phyloP scores from a whole-genome alignment of 1,284 basidiomycete genomes.

The Apiotrichum sp. region DNA sequence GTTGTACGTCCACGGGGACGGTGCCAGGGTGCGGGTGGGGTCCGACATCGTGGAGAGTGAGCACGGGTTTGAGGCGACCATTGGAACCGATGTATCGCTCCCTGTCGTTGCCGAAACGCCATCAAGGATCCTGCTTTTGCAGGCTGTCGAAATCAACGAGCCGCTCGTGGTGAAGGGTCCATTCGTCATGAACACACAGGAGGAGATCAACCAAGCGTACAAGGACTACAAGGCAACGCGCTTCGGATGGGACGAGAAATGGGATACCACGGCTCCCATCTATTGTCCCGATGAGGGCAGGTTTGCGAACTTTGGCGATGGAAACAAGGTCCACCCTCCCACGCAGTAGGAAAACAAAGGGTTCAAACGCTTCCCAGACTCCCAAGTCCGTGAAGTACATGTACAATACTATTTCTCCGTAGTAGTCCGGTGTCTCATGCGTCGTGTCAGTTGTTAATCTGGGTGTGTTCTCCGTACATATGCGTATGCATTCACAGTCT shows the following conservation, averaged over 20 bases:
- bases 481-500: too few relatives aligned
- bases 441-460: too few relatives aligned
- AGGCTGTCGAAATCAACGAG: conserved; percentile 11
- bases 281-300: neutral
- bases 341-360: neutral
- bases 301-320: conserved; percentile 5
- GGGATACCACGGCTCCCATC: neutral
- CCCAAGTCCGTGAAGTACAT: too few relatives aligned
- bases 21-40: conserved; percentile 1
- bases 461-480: too few relatives aligned
- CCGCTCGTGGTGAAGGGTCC: conserved; percentile 14
- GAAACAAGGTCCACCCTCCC: conserved; percentile 1
- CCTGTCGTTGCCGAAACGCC: neutral
- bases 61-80: conserved; percentile 2
- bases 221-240: conserved; percentile 14
- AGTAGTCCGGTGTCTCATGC: too few relatives aligned
- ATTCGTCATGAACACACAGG: conserved; percentile 16
- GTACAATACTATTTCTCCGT: too few relatives aligned
- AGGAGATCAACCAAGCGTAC: conserved; percentile 11
- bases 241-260: conserved; percentile 10
- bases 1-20: conserved; percentile 13
- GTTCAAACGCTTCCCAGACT: too few relatives aligned
- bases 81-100: neutral
- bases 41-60: neutral
- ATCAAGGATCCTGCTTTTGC: conserved; percentile 11